Evolutionary conservation across 1,139 yeast genomes (phyloP).

Genomic region (Zygoascus meyerae): DNA sequence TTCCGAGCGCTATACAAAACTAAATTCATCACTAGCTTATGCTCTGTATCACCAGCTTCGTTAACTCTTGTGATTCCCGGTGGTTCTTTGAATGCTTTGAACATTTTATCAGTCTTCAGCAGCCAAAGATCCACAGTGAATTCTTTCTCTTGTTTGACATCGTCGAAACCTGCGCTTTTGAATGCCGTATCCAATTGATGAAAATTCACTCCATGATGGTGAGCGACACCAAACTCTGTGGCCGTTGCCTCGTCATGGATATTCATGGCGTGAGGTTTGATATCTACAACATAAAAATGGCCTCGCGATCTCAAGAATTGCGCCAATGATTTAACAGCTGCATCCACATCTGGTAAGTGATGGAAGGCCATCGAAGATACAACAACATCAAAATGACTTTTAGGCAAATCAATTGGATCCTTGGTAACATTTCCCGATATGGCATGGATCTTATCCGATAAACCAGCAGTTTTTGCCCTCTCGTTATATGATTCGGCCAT

Average conservation of each 20-base stretch:
- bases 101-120: constrained; percentile 14
- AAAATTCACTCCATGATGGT: constrained; percentile 20
- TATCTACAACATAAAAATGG: constrained; percentile 24
- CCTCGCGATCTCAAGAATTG: constrained; percentile 23
- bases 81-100: not conserved
- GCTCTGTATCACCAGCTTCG: constrained; percentile 1
- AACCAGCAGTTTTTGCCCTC: constrained; percentile 23
- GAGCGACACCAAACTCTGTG: constrained; percentile 19
- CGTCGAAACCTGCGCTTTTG: constrained; percentile 19
- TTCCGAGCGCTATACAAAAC: constrained; percentile 5
- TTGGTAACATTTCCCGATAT: constrained; percentile 17
- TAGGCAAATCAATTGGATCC: constrained; percentile 10
- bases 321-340: constrained; percentile 19
- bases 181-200: constrained; percentile 16
- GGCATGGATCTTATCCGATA: constrained; percentile 21
- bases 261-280: constrained; percentile 13
- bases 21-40: not conserved
- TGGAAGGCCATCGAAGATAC: constrained; percentile 29
- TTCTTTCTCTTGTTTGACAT: constrained; percentile 16
- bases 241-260: constrained; percentile 13
- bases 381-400: constrained; percentile 23
- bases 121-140: constrained; percentile 23
- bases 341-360: constrained; percentile 25
- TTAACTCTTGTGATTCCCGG: not conserved
- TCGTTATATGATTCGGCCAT: constrained; percentile 26